Evolutionary conservation across 2,329 filamentous ascomycete species (phyloP).

Genomic region (Corniculantispora saksenae): DNA sequence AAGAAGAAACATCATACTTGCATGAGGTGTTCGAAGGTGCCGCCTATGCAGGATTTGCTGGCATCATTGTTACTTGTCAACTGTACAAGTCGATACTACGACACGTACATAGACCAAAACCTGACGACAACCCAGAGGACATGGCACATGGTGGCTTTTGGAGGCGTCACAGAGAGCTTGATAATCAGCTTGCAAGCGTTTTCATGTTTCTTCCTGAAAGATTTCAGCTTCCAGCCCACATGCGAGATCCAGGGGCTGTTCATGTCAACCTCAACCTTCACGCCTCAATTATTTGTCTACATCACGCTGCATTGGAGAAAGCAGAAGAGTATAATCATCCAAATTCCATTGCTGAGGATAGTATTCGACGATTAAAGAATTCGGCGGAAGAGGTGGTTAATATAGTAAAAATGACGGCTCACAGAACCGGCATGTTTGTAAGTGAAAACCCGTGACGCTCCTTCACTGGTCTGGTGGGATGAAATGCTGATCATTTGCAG

Average conservation of each 20-base stretch:
- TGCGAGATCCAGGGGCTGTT: conserved; percentile 71
- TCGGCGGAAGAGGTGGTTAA: conserved; percentile 83
- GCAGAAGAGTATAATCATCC: conserved; percentile 71
- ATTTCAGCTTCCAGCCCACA: conserved; percentile 69
- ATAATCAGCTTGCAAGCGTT: conserved; percentile 75
- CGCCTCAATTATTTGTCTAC: conserved; percentile 82
- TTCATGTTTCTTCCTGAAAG: conserved; percentile 77
- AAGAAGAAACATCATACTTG: conserved; percentile 64
- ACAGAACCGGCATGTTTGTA: conserved; percentile 68
- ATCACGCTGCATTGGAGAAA: conserved; percentile 85
- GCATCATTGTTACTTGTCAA: conserved; percentile 71
- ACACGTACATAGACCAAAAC: conserved; percentile 73
- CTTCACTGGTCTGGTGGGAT: background rate
- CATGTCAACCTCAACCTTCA: conserved; percentile 89
- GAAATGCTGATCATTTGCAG: conserved; percentile 23
- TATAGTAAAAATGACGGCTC: conserved; percentile 77
- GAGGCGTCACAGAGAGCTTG: conserved; percentile 80
- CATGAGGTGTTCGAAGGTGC: conserved; percentile 63
- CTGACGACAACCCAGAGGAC: conserved; percentile 72
- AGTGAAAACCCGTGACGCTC: conserved; percentile 33
- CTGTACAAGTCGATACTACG: conserved; percentile 80
- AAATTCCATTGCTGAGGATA: conserved; percentile 65
- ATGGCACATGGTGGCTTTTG: conserved; percentile 77
- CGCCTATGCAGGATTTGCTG: conserved; percentile 69
- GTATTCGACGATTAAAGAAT: conserved; percentile 71